Percentiles rank a stretch among this genome's conserved stretches.
phyloP scores from a whole-genome alignment of 1,139 yeast species.

The Yamadazyma dushanensis region DNA sequence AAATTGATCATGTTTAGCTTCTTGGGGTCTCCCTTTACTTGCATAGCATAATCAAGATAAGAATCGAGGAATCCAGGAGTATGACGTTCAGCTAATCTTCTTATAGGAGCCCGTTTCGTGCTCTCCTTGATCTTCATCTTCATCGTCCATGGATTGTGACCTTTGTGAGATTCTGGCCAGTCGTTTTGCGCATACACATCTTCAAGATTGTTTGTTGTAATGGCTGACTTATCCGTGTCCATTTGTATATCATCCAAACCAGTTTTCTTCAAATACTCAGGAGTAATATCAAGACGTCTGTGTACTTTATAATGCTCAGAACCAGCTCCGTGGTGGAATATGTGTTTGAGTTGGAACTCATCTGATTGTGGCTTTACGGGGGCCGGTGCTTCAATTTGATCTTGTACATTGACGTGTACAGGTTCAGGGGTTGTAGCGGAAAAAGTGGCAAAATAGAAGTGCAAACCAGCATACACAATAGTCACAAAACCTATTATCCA shows the following conservation, averaged over 20 bases:
- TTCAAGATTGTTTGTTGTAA: conserved; percentile 22
- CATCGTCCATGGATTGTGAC: conserved; percentile 46
- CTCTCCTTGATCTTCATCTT: conserved; percentile 27
- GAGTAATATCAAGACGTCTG: conserved; percentile 48
- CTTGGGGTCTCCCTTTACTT: conserved; percentile 43
- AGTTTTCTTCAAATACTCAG: conserved; percentile 12
- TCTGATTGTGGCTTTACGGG: conserved; percentile 5
- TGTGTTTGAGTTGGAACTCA: conserved; percentile 41
- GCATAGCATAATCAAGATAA: conserved; percentile 58
- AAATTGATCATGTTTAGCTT: conserved; percentile 42
- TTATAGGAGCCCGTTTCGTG: conserved; percentile 25
- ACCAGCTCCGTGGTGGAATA: conserved; percentile 55
- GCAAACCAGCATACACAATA: too few species aligned
- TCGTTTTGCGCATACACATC: conserved; percentile 28
- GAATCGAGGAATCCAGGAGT: conserved; percentile 66
- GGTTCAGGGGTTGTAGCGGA: too few species aligned
- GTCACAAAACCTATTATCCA: not conserved
- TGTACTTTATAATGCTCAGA: conserved; percentile 32
- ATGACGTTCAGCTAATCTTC: conserved; percentile 55
- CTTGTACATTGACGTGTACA: too few species aligned
- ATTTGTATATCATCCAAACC: conserved; percentile 9
- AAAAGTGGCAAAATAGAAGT: too few species aligned
- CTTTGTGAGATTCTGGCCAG: conserved; percentile 40
- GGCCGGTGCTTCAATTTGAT: too few species aligned
- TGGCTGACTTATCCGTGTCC: conserved; percentile 4